phyloP scores from a whole-genome alignment of 306 rosid species.

The Quercus bicolor region DNA sequence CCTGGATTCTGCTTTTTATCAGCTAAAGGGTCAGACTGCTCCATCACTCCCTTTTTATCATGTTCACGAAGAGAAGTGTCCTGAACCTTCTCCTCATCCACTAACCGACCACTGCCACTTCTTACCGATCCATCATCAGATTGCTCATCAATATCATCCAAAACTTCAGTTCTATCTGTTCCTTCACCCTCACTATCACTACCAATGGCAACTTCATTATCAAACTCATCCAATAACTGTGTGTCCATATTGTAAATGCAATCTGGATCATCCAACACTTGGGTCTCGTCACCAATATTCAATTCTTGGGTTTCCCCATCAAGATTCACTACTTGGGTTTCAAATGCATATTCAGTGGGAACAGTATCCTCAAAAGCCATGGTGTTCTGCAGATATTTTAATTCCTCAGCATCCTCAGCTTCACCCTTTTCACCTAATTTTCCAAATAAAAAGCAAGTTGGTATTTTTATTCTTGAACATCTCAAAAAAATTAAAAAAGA shows the following conservation, averaged over 20 bases:
- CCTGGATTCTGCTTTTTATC: conserved; percentile 38
- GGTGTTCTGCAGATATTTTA: conserved; percentile 27
- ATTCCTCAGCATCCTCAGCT: conserved; percentile 22
- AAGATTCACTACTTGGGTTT: conserved; percentile 42
- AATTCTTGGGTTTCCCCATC: conserved; percentile 55
- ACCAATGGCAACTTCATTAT: conserved; percentile 22
- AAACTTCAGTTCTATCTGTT: conserved; percentile 45
- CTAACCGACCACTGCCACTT: conserved; percentile 7
- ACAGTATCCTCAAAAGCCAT: conserved; percentile 30
- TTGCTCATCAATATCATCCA: conserved; percentile 33
- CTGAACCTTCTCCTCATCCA: conserved; percentile 15
- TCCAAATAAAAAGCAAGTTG: background rate
- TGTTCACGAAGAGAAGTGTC: background rate
- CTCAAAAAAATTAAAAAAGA: too few relatives aligned
- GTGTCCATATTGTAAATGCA: conserved; percentile 27
- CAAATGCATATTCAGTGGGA: conserved; percentile 28
- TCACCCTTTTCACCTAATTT: conserved; percentile 31
- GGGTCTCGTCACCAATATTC: conserved; percentile 37
- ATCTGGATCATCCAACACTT: conserved; percentile 42
- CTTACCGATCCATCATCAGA: conserved; percentile 24
- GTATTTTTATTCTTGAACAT: too few relatives aligned
- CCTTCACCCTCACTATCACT: conserved; percentile 31
- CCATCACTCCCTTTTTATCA: conserved; percentile 17
- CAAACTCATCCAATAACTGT: conserved; percentile 41
- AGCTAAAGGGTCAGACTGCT: conserved; percentile 6